Evolutionary conservation across 2,329 filamentous ascomycete genomes (phyloP).

Genomic region (Pyrenophora graminea): DNA sequence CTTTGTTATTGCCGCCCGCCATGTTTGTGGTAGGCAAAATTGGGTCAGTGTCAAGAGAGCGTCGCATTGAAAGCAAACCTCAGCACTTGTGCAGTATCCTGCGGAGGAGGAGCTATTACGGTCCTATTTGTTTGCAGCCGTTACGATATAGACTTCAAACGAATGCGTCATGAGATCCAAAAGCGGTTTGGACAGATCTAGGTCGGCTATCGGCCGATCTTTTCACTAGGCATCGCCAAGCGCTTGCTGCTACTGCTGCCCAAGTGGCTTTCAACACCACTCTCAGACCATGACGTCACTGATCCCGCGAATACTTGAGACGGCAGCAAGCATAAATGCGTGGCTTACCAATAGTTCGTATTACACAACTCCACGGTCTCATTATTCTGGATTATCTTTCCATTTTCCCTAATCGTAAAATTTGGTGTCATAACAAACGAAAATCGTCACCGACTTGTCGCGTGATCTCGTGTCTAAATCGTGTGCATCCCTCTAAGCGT

Average conservation of each 20-base stretch:
- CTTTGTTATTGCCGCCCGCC: conserved; percentile 28
- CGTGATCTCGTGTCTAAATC: conserved; percentile 6
- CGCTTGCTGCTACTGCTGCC: conserved; percentile 1
- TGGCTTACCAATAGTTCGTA: too few species aligned
- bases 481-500: conserved; percentile 23
- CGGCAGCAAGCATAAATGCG: conserved; percentile 15
- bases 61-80: conserved; percentile 21
- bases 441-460: not conserved
- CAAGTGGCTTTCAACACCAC: conserved; percentile 6
- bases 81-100: conserved; percentile 3
- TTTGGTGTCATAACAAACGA: not conserved
- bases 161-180: conserved; percentile 41
- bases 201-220: conserved; percentile 15
- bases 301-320: conserved; percentile 4
- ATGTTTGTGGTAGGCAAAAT: conserved; percentile 41
- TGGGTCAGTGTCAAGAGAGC: conserved; percentile 32
- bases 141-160: conserved; percentile 19
- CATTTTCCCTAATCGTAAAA: too few species aligned
- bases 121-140: conserved; percentile 19
- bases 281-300: conserved; percentile 16
- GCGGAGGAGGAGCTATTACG: not conserved
- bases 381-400: too few species aligned
- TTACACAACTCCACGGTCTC: too few species aligned
- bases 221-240: conserved; percentile 8
- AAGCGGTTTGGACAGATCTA: conserved; percentile 28